Evolutionary conservation across 176 grass and related monocot genomes (phyloP), one percentile per base, ranked within the genome.

Genomic region (Phoenix roebelenii): DNA sequence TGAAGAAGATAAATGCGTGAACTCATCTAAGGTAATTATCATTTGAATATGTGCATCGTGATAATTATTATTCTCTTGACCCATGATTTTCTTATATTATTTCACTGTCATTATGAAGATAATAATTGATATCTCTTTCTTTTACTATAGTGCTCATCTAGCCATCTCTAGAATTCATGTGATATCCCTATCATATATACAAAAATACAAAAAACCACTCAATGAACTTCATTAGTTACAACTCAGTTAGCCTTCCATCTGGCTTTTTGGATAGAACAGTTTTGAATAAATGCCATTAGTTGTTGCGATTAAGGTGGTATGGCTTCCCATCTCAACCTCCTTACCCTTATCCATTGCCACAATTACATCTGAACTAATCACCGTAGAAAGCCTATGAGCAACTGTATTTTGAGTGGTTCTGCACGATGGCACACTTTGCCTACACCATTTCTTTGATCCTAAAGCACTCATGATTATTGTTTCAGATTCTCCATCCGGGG

Each of bases 401-500:
- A 86, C 63, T 17, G 74, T 86, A 62, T 82, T 71, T 48, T 78
- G 77, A 17, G 83, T 86, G 52, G 77, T 55, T 75, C 44, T 74
- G 22, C 20, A 57, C 26, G 54, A 69, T 49, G 51, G 16, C 19
- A 28, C 50, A 14, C 44, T 59, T 20, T 65, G 68, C 56, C 28
- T 5, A 1, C 28, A 4, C 28, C 5, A 6, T 30, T 50, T 74
- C 55, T 65, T 58, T 18, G 70, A 75, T 15, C 50, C 54, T 0
- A 87, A 44, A 52, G 79, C 65, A 4, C 23, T 58, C 79, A 83
- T 55, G 49, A 87, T 76, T 9, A 60, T 19, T 60, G 55, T 72
- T 48, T 82, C 79, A 24, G 79, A 79, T 17, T 87, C 79, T 23
- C 70, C 58, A 24, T 87, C 85, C 5, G 83, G 75, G 7, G 85